These are phyloP conservation scores for Claviceps pusilla DNA, from an alignment of 2,329 filamentous ascomycete genomes.

Conservation along the genomic window DNA sequence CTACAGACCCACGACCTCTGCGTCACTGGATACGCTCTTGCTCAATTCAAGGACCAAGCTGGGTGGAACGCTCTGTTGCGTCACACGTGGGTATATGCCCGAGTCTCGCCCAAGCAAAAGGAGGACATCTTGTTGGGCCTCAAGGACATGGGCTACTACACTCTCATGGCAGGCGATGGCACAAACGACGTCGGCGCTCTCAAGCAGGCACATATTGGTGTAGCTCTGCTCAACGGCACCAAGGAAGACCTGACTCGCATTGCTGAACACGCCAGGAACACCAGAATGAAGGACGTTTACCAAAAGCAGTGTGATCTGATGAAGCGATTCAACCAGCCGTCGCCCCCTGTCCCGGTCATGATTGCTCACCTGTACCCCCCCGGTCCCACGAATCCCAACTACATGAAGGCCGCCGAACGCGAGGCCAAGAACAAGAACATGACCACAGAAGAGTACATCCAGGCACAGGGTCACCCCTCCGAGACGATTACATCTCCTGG, in stretches of 20 bases:
- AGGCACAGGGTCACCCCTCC: slow-evolving; percentile 35
- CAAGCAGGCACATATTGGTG: slow-evolving; percentile 95
- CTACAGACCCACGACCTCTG: slow-evolving; percentile 80
- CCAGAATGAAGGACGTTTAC: slow-evolving; percentile 96
- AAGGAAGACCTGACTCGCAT: slow-evolving; percentile 83
- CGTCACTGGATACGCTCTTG: slow-evolving; percentile 83
- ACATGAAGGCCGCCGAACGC: slow-evolving; percentile 76
- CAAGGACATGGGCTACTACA: slow-evolving; percentile 94
- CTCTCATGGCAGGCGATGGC: slow-evolving; percentile 94
- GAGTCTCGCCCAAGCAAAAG: slow-evolving; percentile 96
- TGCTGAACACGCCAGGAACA: slow-evolving; percentile 82
- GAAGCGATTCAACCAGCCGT: slow-evolving; percentile 84
- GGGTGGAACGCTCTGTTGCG: slow-evolving; percentile 67
- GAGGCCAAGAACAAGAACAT: slow-evolving; percentile 69
- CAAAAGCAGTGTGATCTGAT: slow-evolving; percentile 90
- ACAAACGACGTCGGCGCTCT: slow-evolving; percentile 96
- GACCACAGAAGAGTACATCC: slow-evolving; percentile 41
- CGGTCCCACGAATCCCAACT: slow-evolving; percentile 83
- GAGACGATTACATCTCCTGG: slow-evolving; percentile 54
- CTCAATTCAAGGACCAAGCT: slow-evolving; percentile 69
- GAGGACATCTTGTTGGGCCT: slow-evolving; percentile 94
- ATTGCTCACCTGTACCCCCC: slow-evolving; percentile 93
- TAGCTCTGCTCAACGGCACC: slow-evolving; percentile 89
- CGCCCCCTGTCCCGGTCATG: slow-evolving; percentile 77
- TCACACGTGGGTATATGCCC: slow-evolving; percentile 93